Base-by-base conservation (phyloP, 306 rosid genomes). In the Leucaena leucocephala region DNA sequence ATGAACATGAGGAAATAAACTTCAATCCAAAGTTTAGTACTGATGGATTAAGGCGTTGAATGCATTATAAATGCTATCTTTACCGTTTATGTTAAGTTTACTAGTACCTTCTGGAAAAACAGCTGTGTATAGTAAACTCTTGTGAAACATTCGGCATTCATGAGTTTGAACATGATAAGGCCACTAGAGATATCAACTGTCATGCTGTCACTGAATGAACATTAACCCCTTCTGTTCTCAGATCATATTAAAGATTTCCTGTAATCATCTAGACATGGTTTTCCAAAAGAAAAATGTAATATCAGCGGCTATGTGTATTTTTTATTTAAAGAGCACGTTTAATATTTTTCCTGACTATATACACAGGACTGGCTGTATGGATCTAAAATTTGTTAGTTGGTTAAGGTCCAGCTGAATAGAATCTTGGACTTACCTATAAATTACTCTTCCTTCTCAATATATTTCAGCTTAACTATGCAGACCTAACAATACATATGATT, bases 11-110 rank as follows among this genome's bases (percentile, higher is more conserved):
- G 15, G 34, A 36, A 58, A 71, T 66, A 59, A 21, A 43, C 54
- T 7, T 10, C 48, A 35, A 72, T 76, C 2, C 11, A 50, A 77
- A 82, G 57, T 74, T 13, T 64, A 27, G 40, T 54, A 63, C 16
- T 67, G 52, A 61, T 76, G 50, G 68, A 22, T 67, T 79, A 16
- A 13, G 44, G 58, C n/a, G 46, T 71, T 71, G 66, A 72, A 76
- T 68, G 58, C 21, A 45, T 66, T 5, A 36, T 54, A 17, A 76
- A 76, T 50, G 49, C 40, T 42, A 64, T 39, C 69, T 44, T 22
- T 38, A n/a, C 15, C 11, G 27, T 9, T 35, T 75, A 43, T 75
- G 42, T 68, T 34, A 61, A 17, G 57, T 67, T 54, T 63, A 11
- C 4, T 16, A 34, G 43, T 36, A 52, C 72, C 52, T 21, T 11